Base-by-base conservation (phyloP, 208 protist genomes). In the Vickermania ingenoplastis region DNA sequence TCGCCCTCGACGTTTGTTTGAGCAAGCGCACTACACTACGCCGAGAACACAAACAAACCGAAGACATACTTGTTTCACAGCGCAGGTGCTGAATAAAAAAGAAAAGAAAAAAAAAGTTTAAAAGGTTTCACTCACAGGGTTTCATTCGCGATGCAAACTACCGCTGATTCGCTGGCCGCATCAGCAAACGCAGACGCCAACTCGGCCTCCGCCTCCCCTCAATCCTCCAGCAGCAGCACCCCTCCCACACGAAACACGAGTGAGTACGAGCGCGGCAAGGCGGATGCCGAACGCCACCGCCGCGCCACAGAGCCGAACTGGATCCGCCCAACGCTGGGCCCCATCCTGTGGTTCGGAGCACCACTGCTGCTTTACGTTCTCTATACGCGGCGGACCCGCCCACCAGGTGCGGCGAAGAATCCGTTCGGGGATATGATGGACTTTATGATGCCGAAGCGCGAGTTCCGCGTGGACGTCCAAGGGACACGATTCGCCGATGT, bases 401-500 rank as follows among this genome's bases (percentile, higher is more conserved):
- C 69, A 0, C 58, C 67, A 7, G 61, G 67, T 31, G 59, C 53
- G 24, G 60, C 57, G 41, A 27, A 7, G 17, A 90, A 89, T 57
- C 75, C 79, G n/a, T 87, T 93, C 73, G 59, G 71, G 13, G 70
- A 69, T 49, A 79, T 94, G 56, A 90, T 91, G 83, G 83, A 90
- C 64, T 78, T 86, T 65, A 86, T 94, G 79, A 88, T 91, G 79
- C 87, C 87, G 17, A 89, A 89, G 52, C 81, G 87, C 14, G 67
- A 91, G 52, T 94, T 94, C 60, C 84, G 84, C 51, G 85, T 94
- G 1, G 81, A 91, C 41, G 83, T 92, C 24, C 87, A 87, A 56
- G 86, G 85, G 21, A 93, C 86, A 1, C 86, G 61, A 61, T 95
- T 95, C 67, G 28, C 52, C 25, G 97, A 99, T 77, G 97, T 99